These are phyloP conservation scores for Melocanna baccifera DNA, from an alignment of 176 grass and related monocot species.

Conservation along the genomic window DNA sequence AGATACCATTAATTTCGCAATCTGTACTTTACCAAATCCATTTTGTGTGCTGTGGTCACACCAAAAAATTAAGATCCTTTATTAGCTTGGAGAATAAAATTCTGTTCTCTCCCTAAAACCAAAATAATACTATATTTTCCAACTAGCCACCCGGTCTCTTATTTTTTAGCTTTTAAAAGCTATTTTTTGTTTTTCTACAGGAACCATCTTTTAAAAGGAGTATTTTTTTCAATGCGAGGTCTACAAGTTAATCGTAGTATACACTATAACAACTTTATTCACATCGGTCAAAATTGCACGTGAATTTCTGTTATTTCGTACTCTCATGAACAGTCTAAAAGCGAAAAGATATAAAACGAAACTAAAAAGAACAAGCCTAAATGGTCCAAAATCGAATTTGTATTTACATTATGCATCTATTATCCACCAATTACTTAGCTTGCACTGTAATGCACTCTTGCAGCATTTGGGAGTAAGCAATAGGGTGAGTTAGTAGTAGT, in stretches of 20 bases:
- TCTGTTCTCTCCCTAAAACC: background rate
- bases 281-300: too few species aligned
- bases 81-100: background rate
- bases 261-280: too few species aligned
- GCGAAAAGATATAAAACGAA: too few species aligned
- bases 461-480: slow-evolving; percentile 20
- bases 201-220: too few species aligned
- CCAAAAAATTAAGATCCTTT: background rate
- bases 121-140: background rate
- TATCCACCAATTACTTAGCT: slow-evolving; percentile 11
- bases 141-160: background rate
- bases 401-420: background rate
- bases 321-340: too few species aligned
- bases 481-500: background rate
- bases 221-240: too few species aligned
- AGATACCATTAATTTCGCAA: background rate
- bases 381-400: background rate
- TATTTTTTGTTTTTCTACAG: too few species aligned
- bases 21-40: slow-evolving; percentile 15
- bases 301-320: too few species aligned
- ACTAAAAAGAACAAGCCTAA: too few species aligned
- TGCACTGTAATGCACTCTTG: slow-evolving; percentile 19
- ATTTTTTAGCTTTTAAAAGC: too few species aligned
- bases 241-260: too few species aligned
- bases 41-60: background rate